A percentile compares a stretch with the other conserved stretches of the same genome.
Conservation (phyloP, 129 eudicot species). For the Centaurea solstitialis region DNA sequence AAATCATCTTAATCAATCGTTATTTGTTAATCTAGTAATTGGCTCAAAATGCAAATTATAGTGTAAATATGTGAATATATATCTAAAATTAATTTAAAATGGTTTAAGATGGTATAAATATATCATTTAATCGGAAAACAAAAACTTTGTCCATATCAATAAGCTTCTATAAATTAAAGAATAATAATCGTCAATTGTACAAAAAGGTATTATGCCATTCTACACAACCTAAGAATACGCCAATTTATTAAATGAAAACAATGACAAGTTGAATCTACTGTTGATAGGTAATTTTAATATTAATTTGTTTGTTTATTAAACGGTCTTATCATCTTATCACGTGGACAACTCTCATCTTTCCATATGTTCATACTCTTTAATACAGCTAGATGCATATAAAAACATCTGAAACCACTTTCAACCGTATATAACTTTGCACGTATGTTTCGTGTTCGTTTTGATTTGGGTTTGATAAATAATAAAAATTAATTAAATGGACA, state of each 20-base stretch:
- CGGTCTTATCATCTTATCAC: background rate
- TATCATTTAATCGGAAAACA: too few relatives aligned
- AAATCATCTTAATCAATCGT: background rate
- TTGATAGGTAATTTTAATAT: background rate
- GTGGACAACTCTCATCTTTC: background rate
- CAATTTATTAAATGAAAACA: background rate
- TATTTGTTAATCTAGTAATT: background rate
- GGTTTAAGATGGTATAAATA: background rate
- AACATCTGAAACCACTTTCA: slow-evolving; percentile 24
- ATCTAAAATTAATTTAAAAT: background rate
- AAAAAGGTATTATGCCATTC: background rate
- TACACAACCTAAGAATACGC: background rate
- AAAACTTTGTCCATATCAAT: background rate
- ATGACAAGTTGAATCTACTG: background rate
- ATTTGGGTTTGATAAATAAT: slow-evolving; percentile 12
- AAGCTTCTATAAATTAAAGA: too few relatives aligned
- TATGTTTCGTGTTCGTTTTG: slow-evolving; percentile 32
- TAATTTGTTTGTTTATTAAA: background rate
- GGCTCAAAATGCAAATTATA: background rate
- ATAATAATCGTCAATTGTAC: background rate
- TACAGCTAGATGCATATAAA: background rate
- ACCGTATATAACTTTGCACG: slow-evolving; percentile 17
- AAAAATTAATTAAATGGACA: slow-evolving; percentile 9
- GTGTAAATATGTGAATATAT: background rate
- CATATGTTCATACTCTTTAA: background rate